Conservation (phyloP, 2,329 filamentous ascomycete species). For the Lecanoromycetidae sp. region DNA sequence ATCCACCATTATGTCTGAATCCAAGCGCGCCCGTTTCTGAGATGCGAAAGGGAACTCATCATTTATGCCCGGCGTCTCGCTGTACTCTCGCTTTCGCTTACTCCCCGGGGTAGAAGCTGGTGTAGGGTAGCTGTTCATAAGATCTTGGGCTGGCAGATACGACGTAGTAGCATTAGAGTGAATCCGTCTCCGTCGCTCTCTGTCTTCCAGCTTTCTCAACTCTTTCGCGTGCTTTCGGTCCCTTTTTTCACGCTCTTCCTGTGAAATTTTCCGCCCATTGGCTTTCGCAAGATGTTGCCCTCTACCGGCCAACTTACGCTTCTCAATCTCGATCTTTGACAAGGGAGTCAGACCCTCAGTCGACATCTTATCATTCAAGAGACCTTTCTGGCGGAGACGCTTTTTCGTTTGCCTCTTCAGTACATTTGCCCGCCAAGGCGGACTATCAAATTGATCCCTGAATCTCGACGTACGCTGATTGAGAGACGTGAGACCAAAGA, state of each 20-base stretch:
- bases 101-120: too few species aligned
- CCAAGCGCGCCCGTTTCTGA: too few species aligned
- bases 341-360: neutral
- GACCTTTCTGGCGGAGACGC: neutral
- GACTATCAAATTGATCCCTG: neutral
- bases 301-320: neutral
- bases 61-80: too few species aligned
- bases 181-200: neutral
- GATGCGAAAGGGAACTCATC: too few species aligned
- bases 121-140: neutral
- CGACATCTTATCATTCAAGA: neutral
- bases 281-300: neutral
- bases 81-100: too few species aligned
- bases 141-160: neutral
- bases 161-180: neutral
- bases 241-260: neutral
- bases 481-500: neutral
- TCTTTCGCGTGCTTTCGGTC: neutral
- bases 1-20: too few species aligned
- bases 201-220: neutral
- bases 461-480: slow-evolving; percentile 3
- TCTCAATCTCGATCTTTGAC: neutral
- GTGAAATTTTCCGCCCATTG: neutral
- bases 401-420: neutral
- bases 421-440: neutral